Percentiles rank a stretch among this genome's conserved stretches.
These are phyloP conservation scores for Penicillium olsonii DNA, from an alignment of 2,329 filamentous ascomycete genomes.

Conservation along the genomic window DNA sequence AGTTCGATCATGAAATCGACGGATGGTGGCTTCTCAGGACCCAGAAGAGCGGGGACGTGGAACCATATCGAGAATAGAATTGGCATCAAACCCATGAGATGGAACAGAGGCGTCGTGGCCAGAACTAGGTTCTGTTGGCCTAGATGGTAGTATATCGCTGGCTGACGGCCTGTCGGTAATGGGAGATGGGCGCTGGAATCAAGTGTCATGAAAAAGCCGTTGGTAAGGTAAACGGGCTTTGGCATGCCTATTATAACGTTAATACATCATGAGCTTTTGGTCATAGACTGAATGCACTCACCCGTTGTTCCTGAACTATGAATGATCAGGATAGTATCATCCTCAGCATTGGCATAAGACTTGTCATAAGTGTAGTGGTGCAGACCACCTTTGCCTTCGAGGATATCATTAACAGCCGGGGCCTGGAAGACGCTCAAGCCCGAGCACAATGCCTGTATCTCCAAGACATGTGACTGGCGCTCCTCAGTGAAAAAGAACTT, in stretches of 20 bases:
- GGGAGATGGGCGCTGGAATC: constrained; percentile 10
- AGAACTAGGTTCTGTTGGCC: constrained; percentile 17
- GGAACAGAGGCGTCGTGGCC: constrained; percentile 27
- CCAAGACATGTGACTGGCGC: constrained; percentile 42
- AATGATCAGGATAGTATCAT: constrained; percentile 29
- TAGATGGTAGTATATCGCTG: constrained; percentile 10
- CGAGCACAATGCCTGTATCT: constrained; percentile 15
- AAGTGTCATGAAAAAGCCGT: constrained; percentile 26
- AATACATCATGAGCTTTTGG: constrained; percentile 26
- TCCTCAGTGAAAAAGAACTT: constrained; percentile 32
- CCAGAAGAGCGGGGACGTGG: constrained; percentile 18
- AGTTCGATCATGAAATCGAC: constrained; percentile 23
- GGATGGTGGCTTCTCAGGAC: constrained; percentile 29
- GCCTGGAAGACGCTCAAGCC: constrained; percentile 12
- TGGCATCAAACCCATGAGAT: constrained; percentile 28
- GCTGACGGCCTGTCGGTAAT: constrained; percentile 18
- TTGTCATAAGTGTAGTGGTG: constrained; percentile 22
- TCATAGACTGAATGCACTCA: constrained; percentile 11
- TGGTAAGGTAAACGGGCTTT: constrained; percentile 32
- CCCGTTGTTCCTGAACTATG: constrained; percentile 44
- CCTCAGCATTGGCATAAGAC: constrained; percentile 25
- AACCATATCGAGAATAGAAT: constrained; percentile 22
- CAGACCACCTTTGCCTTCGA: constrained; percentile 9
- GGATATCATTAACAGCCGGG: constrained; percentile 8
- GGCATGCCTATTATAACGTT: constrained; percentile 24